These are phyloP conservation scores for Euphorbia pulcherrima DNA, from an alignment of 345 rosid species.

Conservation along the genomic window DNA sequence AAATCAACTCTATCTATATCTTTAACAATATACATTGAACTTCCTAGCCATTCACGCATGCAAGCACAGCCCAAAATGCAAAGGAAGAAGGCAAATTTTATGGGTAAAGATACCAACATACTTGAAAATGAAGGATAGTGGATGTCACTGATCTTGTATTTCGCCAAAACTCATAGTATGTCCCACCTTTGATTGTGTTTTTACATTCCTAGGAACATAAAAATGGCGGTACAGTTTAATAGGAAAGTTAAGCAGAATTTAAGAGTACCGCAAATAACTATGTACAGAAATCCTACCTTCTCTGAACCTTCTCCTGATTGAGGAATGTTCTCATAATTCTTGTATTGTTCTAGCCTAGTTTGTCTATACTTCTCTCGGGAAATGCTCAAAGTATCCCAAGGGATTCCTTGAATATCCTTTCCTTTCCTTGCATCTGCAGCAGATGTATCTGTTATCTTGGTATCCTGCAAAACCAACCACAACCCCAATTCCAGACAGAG, in stretches of 20 bases:
- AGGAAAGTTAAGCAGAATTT: background rate
- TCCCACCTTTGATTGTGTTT: constrained; percentile 38
- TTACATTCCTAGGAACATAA: constrained; percentile 38
- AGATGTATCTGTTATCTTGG: constrained; percentile 41
- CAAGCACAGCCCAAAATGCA: background rate
- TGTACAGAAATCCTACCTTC: constrained; percentile 31
- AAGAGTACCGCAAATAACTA: background rate
- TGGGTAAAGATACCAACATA: constrained; percentile 13
- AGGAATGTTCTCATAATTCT: constrained; percentile 54
- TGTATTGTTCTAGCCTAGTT: constrained; percentile 57
- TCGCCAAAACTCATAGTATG: constrained; percentile 45
- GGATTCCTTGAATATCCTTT: constrained; percentile 56
- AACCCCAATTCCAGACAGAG: constrained; percentile 1
- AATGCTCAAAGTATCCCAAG: constrained; percentile 51
- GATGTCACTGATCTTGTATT: constrained; percentile 58
- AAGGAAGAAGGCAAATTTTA: constrained; percentile 3
- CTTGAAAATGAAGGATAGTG: constrained; percentile 62
- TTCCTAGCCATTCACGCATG: background rate
- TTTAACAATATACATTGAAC: background rate
- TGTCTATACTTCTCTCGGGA: constrained; percentile 48
- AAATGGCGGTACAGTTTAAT: background rate
- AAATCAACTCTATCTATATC: background rate
- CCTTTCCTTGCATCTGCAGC: constrained; percentile 54
- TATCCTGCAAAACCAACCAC: constrained; percentile 30
- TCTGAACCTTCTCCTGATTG: constrained; percentile 47